Evolutionary conservation across 345 rosid species (phyloP).

Genomic region (Citrus australasica): DNA sequence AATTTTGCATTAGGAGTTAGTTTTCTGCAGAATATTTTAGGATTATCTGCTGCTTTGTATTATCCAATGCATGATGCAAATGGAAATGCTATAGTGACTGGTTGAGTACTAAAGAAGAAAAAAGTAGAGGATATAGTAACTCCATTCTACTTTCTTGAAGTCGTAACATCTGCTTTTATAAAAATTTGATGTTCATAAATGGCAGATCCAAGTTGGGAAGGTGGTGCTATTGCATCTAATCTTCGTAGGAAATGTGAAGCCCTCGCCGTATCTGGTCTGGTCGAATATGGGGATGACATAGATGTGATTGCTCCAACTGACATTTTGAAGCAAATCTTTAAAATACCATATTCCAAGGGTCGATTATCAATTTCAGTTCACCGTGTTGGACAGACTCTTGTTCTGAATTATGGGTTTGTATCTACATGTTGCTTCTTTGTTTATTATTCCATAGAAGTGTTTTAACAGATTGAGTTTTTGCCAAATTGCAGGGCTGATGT

Average conservation of each 20-base stretch:
- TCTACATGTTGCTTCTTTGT: slow-evolving; percentile 1
- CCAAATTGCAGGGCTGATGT: slow-evolving; percentile 68
- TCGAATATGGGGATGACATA: slow-evolving; percentile 90
- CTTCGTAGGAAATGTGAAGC: slow-evolving; percentile 80
- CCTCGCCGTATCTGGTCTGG: slow-evolving; percentile 93
- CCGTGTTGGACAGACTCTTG: slow-evolving; percentile 89
- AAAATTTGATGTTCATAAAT: slow-evolving; percentile 14
- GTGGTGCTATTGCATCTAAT: slow-evolving; percentile 57
- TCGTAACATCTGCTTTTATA: slow-evolving; percentile 3
- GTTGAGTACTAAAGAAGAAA: neutral
- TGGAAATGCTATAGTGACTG: neutral
- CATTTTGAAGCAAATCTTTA: slow-evolving; percentile 90
- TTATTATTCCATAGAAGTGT: neutral
- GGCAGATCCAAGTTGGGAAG: slow-evolving; percentile 70
- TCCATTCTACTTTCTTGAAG: slow-evolving; percentile 4
- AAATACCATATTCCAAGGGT: slow-evolving; percentile 93
- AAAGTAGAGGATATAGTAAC: neutral
- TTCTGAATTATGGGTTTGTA: slow-evolving; percentile 78
- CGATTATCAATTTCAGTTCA: slow-evolving; percentile 88
- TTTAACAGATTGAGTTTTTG: slow-evolving; percentile 8
- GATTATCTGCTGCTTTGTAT: neutral
- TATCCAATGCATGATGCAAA: neutral
- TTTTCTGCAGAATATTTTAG: neutral
- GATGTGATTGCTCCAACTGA: slow-evolving; percentile 91
- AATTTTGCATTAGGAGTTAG: neutral